Base-by-base conservation (phyloP, 768 basidiomycete species). In the Amanita rubescens region DNA sequence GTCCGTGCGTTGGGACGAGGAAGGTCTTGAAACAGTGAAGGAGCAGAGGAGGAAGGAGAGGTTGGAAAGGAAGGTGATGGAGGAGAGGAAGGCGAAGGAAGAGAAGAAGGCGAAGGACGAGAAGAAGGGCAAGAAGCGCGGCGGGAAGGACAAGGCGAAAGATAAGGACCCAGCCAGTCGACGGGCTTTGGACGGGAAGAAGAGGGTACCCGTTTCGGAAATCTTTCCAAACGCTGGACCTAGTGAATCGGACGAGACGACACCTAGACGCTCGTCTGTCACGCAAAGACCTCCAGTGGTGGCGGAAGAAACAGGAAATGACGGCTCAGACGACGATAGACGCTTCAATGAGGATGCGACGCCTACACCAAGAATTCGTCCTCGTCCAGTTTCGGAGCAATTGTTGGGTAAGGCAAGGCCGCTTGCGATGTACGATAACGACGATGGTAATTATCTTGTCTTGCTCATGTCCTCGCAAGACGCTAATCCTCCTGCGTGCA, bases 341-440 rank as follows among this genome's bases (percentile, higher is more conserved):
- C 51, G 10, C 44, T 57, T 5, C 27, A 11, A 57, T 35, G 60
- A 59, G 14, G 56, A 60, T 1, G 60, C 63, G 32, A 80, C 78
- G 17, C 77, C 77, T 1, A 61, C 70, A 30, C n/a, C n/a, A 78
- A 75, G 67, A 72, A 71, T 43, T 0, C 73, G 85, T 10, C 67
- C 70, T 1, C 71, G 87, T 12, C 86, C 87, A 0, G 57, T 81
- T 49, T 84, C 84, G 0, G 89, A 90, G 62, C 82, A 84, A 64
- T 63, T 78, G 59, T 66, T 81, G 5, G 76, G 74, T 1, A 69
- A 62, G 43, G 67, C 67, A 38, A 70, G 82, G 55, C 79, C 84
- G 0, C 69, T 69, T 41, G 73, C 74, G 1, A 69, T 84, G 43
- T 71, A 76, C 49, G 78, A 80, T 48, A 72, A 76, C 41, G 80